These are phyloP conservation scores for Acorus calamus DNA, from an alignment of 106 monocot species.

Conservation along the genomic window DNA sequence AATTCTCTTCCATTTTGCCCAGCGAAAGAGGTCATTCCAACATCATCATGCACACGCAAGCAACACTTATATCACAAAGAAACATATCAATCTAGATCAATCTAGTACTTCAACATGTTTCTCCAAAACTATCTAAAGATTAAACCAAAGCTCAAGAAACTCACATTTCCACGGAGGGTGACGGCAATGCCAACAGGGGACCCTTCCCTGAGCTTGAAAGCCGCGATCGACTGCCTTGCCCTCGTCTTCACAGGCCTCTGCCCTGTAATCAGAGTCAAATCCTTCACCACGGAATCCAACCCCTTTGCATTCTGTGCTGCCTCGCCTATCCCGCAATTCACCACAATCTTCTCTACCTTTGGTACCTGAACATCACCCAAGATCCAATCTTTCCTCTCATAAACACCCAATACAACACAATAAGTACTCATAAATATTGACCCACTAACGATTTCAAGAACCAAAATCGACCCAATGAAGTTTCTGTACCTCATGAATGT, in stretches of 20 bases:
- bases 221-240: constrained; percentile 68
- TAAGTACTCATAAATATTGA: background rate
- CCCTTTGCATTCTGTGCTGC: constrained; percentile 89
- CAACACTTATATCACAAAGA: too few species aligned
- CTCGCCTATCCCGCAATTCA: constrained; percentile 93
- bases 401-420: background rate
- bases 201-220: constrained; percentile 83
- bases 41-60: too few species aligned
- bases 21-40: too few species aligned
- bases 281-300: constrained; percentile 71
- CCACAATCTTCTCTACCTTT: constrained; percentile 82
- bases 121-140: background rate
- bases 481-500: constrained; percentile 61
- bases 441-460: background rate
- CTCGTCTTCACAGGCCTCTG: constrained; percentile 84
- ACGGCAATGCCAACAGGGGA: constrained; percentile 74
- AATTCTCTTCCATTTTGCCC: too few species aligned
- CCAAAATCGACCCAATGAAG: too few species aligned
- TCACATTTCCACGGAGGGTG: constrained; percentile 76
- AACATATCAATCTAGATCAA: too few species aligned
- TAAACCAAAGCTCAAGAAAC: constrained; percentile 6
- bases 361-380: constrained; percentile 48
- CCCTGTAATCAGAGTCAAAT: constrained; percentile 62
- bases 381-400: background rate
- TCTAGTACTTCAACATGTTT: too few species aligned